phyloP scores from a whole-genome alignment of 2,329 filamentous ascomycete genomes.

The Fusarium duplospermum region DNA sequence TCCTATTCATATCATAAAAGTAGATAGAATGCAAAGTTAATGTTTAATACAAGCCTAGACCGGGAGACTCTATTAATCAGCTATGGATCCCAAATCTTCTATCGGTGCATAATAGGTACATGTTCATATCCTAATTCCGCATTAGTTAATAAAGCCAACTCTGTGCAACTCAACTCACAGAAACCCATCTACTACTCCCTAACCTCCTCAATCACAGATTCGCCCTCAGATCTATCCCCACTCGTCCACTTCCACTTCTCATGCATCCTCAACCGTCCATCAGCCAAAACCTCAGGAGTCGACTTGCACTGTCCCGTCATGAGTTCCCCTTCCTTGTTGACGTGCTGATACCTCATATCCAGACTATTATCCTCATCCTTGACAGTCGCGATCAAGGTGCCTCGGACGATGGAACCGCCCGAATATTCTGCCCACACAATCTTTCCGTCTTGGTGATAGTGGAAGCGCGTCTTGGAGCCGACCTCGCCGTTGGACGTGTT shows the following conservation, averaged over 20 bases:
- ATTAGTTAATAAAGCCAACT: neutral
- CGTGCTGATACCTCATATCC: slow-evolving; percentile 45
- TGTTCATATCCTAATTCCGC: neutral
- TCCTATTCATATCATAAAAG: neutral
- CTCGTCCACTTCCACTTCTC: slow-evolving; percentile 45
- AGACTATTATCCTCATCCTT: slow-evolving; percentile 29
- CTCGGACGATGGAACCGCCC: slow-evolving; percentile 39
- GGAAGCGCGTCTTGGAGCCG: slow-evolving; percentile 37
- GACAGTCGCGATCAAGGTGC: slow-evolving; percentile 39
- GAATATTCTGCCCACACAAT: slow-evolving; percentile 45
- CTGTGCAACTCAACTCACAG: neutral
- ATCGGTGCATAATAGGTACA: neutral
- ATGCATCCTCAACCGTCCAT: slow-evolving; percentile 41
- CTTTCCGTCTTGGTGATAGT: slow-evolving; percentile 43
- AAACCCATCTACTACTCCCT: neutral
- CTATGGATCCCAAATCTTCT: neutral
- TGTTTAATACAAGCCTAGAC: neutral
- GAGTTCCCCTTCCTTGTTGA: slow-evolving; percentile 38
- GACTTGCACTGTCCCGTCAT: slow-evolving; percentile 43
- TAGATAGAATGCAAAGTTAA: neutral
- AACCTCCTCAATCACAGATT: slow-evolving; percentile 42
- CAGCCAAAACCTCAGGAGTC: slow-evolving; percentile 32
- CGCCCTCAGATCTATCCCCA: slow-evolving; percentile 36
- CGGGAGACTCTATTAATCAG: neutral
- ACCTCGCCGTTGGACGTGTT: slow-evolving; percentile 43